These are phyloP conservation scores for Colletotrichum sp. DNA, from an alignment of 2,329 filamentous ascomycete species.

Conservation along the genomic window DNA sequence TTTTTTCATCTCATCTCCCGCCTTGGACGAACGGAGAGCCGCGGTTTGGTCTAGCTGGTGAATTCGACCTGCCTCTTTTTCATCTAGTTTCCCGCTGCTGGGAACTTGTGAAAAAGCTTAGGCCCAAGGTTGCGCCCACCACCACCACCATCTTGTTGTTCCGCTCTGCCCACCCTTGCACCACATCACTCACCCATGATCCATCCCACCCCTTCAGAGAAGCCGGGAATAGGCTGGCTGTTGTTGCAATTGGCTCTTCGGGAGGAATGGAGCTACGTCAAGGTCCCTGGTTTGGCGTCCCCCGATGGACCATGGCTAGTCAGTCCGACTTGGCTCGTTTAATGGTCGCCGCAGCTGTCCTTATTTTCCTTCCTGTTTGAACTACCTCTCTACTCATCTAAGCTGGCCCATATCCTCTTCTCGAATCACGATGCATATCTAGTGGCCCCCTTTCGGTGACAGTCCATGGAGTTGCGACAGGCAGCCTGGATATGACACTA, in stretches of 20 bases:
- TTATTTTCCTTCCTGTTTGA: neutral
- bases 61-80: slow-evolving; percentile 17
- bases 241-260: neutral
- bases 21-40: neutral
- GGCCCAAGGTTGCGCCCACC: neutral
- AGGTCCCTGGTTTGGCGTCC: neutral
- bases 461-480: neutral
- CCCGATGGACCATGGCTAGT: neutral
- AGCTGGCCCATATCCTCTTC: neutral
- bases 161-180: neutral
- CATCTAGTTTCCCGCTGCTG: neutral
- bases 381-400: neutral
- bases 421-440: slow-evolving; percentile 1
- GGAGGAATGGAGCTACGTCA: neutral
- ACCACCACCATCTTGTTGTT: neutral
- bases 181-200: neutral
- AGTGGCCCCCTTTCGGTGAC: neutral
- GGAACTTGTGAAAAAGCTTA: slow-evolving; percentile 3
- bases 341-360: neutral
- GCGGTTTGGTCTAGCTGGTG: neutral
- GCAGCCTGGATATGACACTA: neutral
- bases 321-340: neutral
- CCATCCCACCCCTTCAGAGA: neutral
- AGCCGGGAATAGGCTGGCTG: neutral
- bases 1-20: neutral